Evolutionary conservation across 108 stramenopile species (phyloP), one percentile per base, ranked within the genome.

Genomic region (Cyclostephanos tholiformis): DNA sequence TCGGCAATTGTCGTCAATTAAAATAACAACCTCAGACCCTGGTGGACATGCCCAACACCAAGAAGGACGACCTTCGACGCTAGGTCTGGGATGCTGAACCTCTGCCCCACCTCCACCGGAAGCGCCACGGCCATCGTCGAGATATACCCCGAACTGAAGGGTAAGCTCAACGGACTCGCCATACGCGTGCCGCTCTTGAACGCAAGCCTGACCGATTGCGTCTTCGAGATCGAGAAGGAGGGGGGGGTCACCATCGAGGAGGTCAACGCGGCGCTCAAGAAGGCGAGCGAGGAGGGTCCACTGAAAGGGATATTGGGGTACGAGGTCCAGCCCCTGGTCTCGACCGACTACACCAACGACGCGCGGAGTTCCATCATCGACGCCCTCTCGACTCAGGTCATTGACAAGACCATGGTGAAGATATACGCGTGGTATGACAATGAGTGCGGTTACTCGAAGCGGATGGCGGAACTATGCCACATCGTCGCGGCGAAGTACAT

Each of bases 381-480:
- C 82, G 96, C 93, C 26, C 80, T 91, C 32, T 87, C 86, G 11
- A 96, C 96, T 17, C 95, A 96, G 75, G 96, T 97, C n/a, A 93
- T 97, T 65, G 96, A 96, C 73, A 91, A 84, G 26, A 97, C 91
- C 32, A 70, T 95, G 83, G 86, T 97, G 44, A 95, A 97, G 82
- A 94, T 98, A 50, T 95, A 96, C 71, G 94, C 93, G 11, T 97
- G 95, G 94, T 97, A 95, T 74, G 95, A 96, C 60, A 97, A 97
- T 55, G 94, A 95, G 65, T 86, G 83, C 60, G 96, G 96, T 14
- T 98, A 97, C 72, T 93, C 93, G 67, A 95, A 96, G 81, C 83
- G 97, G 50, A 96, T 96, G 97, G 93, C 93, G 12, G 97, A 96
- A 70, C 76, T 96, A 27, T 82, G 77, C 35, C 67, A 85, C 44